A percentile compares a stretch with the other conserved stretches of the same genome.
Evolutionary conservation across 148 eudicot species (phyloP).

Genomic region (Fagopyrum tataricum): DNA sequence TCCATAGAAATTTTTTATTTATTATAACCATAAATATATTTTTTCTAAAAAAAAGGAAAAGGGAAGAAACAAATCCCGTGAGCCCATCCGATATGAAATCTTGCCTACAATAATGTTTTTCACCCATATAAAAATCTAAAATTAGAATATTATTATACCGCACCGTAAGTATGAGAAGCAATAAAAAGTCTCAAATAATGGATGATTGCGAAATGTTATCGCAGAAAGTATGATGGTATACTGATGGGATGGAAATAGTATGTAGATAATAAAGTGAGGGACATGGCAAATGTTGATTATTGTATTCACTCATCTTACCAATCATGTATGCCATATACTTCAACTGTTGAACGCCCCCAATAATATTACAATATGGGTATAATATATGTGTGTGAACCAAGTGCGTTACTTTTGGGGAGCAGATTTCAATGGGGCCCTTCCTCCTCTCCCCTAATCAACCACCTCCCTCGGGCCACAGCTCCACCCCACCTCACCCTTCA

Average conservation of each 20-base stretch:
- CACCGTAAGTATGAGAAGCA: too few relatives aligned
- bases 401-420: conserved; percentile 6
- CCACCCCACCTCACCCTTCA: background rate
- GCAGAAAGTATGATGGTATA: background rate
- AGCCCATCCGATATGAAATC: too few relatives aligned
- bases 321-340: background rate
- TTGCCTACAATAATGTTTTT: too few relatives aligned
- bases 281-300: background rate
- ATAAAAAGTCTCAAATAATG: too few relatives aligned
- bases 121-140: too few relatives aligned
- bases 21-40: too few relatives aligned
- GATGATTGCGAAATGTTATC: too few relatives aligned
- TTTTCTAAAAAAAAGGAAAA: too few relatives aligned
- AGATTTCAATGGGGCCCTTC: background rate
- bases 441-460: background rate
- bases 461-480: background rate
- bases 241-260: background rate
- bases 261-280: background rate
- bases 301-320: background rate
- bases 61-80: too few relatives aligned
- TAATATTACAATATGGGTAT: background rate
- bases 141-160: too few relatives aligned
- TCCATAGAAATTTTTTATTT: too few relatives aligned
- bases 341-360: background rate
- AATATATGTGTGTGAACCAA: conserved; percentile 1